A percentile compares a stretch with the other conserved stretches of the same genome.
Evolutionary conservation across 768 basidiomycete species (phyloP).

Genomic region (Artomyces pyxidatus): DNA sequence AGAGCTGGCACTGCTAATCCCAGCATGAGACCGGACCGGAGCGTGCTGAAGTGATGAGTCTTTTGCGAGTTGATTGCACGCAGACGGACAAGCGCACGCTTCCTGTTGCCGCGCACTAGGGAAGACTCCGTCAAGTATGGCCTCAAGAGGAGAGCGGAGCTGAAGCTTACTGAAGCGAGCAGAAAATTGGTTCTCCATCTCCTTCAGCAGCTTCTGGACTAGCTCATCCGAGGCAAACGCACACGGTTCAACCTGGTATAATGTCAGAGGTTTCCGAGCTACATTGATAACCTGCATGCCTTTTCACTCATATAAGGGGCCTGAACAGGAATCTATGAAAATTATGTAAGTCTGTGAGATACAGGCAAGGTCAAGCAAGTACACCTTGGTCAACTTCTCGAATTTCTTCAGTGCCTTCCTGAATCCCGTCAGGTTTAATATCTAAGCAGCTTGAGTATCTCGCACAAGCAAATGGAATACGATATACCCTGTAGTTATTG

Average conservation of each 20-base stretch:
- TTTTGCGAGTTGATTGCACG: slow-evolving; percentile 43
- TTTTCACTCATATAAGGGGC: slow-evolving; percentile 77
- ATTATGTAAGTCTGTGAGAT: background rate
- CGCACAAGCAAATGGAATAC: background rate
- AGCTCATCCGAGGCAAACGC: slow-evolving; percentile 56
- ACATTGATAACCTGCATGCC: slow-evolving; percentile 27
- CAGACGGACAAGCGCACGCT: slow-evolving; percentile 63
- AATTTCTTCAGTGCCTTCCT: slow-evolving; percentile 83
- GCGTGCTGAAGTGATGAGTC: slow-evolving; percentile 63
- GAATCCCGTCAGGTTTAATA: slow-evolving; percentile 86
- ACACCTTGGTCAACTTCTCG: slow-evolving; percentile 66
- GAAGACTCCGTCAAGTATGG: too few relatives aligned
- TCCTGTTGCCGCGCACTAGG: slow-evolving; percentile 64
- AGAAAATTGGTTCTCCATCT: slow-evolving; percentile 75
- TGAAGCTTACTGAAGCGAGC: slow-evolving; percentile 64
- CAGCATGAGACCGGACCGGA: slow-evolving; percentile 64
- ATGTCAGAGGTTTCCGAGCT: background rate
- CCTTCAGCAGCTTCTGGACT: slow-evolving; percentile 59
- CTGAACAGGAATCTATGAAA: slow-evolving; percentile 54
- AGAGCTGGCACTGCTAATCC: slow-evolving; percentile 69
- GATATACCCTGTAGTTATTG: slow-evolving; percentile 77
- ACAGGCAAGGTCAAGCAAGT: background rate
- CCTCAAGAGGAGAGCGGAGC: too few relatives aligned
- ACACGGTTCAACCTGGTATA: slow-evolving; percentile 53
- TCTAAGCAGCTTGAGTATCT: slow-evolving; percentile 29